Evolutionary conservation across 176 grass and related monocot species (phyloP).

Genomic region (Phragmites australis): DNA sequence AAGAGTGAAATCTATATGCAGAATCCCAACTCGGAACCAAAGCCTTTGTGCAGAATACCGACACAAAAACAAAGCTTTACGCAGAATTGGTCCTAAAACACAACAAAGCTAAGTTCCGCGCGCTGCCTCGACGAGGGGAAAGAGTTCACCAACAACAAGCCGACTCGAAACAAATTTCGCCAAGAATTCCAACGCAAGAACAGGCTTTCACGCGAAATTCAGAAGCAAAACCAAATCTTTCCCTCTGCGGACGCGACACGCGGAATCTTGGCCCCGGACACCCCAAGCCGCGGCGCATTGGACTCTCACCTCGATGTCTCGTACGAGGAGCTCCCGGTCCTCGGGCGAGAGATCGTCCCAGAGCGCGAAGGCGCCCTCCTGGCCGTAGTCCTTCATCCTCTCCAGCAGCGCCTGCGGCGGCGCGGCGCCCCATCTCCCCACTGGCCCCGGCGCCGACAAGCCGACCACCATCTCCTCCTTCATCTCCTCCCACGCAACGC

Average conservation of each 20-base stretch:
- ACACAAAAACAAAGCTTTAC: not conserved
- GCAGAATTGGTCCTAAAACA: not conserved
- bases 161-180: not conserved
- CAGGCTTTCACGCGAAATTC: not conserved
- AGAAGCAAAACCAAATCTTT: conserved; percentile 30
- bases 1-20: not conserved
- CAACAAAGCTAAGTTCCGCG: not conserved
- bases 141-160: not conserved
- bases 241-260: not conserved
- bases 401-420: conserved; percentile 94
- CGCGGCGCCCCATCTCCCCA: conserved; percentile 57
- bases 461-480: conserved; percentile 68
- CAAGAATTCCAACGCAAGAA: conserved; percentile 12
- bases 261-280: not conserved
- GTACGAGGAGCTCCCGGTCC: conserved; percentile 81
- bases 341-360: conserved; percentile 96
- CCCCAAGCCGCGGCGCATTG: conserved; percentile 24
- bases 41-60: not conserved
- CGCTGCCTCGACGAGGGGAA: not conserved
- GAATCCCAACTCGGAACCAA: not conserved
- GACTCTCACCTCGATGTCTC: conserved; percentile 81
- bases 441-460: conserved; percentile 46
- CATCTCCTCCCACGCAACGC: conserved; percentile 30
- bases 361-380: conserved; percentile 88
- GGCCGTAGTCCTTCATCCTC: conserved; percentile 96